Evolutionary conservation across 31 red algal genomes (phyloP).

Genomic region (Odonthalia washingtoniensis): DNA sequence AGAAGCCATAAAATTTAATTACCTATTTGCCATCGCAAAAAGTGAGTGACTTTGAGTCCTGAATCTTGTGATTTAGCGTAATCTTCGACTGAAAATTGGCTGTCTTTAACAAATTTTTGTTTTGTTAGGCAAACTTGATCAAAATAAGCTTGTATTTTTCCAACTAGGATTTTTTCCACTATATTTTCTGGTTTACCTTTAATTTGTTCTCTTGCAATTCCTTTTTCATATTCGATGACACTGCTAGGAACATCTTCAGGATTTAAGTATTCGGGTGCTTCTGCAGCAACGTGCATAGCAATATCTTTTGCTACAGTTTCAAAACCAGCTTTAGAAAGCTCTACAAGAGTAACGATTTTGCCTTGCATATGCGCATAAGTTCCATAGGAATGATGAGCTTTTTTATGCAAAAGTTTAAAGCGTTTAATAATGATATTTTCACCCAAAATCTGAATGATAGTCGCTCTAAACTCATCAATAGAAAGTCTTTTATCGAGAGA

Average conservation of each 20-base stretch:
- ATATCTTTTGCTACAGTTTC: conserved; percentile 45
- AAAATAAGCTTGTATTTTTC: background rate
- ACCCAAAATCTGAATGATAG: conserved; percentile 16
- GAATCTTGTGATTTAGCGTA: background rate
- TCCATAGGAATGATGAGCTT: background rate
- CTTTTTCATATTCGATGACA: conserved; percentile 63
- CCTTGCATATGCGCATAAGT: conserved; percentile 29
- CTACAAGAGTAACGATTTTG: conserved; percentile 73
- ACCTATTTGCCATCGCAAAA: background rate
- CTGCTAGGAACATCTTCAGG: conserved; percentile 48
- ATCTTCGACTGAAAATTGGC: background rate
- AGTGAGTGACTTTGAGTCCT: no score
- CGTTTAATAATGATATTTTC: conserved; percentile 23
- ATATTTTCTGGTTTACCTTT: conserved; percentile 26
- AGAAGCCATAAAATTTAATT: background rate
- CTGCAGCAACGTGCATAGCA: conserved; percentile 88
- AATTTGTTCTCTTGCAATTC: conserved; percentile 14
- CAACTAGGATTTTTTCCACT: conserved; percentile 4
- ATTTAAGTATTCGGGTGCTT: conserved; percentile 52
- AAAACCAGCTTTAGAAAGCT: conserved; percentile 28
- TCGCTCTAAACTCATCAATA: conserved; percentile 5
- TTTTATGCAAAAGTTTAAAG: conserved; percentile 14
- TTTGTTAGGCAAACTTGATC: background rate
- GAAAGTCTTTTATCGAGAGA: background rate
- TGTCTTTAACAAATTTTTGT: conserved; percentile 1